Evolutionary conservation across 225 moss, liverwort and hornwort species (phyloP), one percentile per base, ranked within the genome.

Genomic region (Polytrichum commune): DNA sequence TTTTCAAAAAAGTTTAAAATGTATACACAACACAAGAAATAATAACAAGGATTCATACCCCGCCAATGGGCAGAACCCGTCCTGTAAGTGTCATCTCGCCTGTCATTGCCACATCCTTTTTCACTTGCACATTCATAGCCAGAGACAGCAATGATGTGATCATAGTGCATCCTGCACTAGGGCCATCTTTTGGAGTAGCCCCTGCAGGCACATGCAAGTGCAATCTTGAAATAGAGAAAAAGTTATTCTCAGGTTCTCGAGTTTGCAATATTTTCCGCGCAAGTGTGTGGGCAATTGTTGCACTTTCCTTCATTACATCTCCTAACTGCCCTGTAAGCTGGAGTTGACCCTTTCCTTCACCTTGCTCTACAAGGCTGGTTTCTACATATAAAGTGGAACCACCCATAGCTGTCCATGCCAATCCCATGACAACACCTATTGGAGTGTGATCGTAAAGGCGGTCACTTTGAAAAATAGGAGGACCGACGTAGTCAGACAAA

Each of bases 361-460:
- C 85, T 82, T 97, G 90, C 75, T 97, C 97, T n/a, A 97, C 87
- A 26, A 94, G 27, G 64, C 88, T 92, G 13, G 97, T 97, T 77
- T 97, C 97, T 18, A 97, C 92, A 72, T 97, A 97, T 20, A 97
- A 79, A 6, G 96, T 97, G 54, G 96, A 97, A 56, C 96, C 96
- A 32, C 96, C 96, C 96, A 97, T 97, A 22, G 96, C 96, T 54
- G 96, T 97, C 96, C 96, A 97, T 24, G 96, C 96, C 62, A 97
- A 82, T 53, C 97, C 97, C 97, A 97, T 97, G 67, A 97, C 97
- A 25, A 97, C 97, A 70, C 97, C 97, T 68, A 97, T 81, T 58
- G 97, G 97, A 58, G 97, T 97, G 66, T 92, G 86, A 70, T 94
- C 94, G 83, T 97, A 97, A 33, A 97, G 91, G 30, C 97, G 90